Conservation (phyloP, 75 land plant species). For the Pinus taeda region DNA sequence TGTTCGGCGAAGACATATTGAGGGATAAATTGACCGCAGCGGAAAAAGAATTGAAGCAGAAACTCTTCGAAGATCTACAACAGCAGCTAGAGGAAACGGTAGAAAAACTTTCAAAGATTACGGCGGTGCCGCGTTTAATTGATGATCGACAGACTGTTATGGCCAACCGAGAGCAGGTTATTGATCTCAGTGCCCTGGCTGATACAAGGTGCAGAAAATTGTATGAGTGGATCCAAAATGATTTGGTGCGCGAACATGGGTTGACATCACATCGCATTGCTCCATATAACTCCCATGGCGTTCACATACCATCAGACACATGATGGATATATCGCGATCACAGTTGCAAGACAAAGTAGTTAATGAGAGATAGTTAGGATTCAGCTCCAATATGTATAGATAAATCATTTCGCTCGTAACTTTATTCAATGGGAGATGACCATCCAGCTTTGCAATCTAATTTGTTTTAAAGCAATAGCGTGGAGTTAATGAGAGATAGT, state of each 20-base stretch:
- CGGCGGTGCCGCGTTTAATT: conserved; percentile 23
- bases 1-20: too few relatives aligned
- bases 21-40: conserved; percentile 27
- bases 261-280: conserved; percentile 21
- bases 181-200: conserved; percentile 26
- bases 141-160: conserved; percentile 4
- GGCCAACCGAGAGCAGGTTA: conserved; percentile 13
- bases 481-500: too few relatives aligned
- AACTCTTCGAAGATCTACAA: conserved; percentile 47
- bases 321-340: too few relatives aligned
- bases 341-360: too few relatives aligned
- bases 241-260: conserved; percentile 25
- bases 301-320: too few relatives aligned
- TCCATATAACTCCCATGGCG: too few relatives aligned
- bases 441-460: too few relatives aligned
- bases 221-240: conserved; percentile 46
- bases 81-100: conserved; percentile 36
- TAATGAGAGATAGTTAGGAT: too few relatives aligned
- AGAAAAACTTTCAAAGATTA: conserved; percentile 33
- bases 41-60: conserved; percentile 35
- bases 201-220: conserved; percentile 35
- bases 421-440: too few relatives aligned
- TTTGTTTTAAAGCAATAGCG: too few relatives aligned
- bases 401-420: too few relatives aligned
- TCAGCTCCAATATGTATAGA: too few relatives aligned